These are phyloP conservation scores for Tagetes erecta DNA, from an alignment of 129 eudicot genomes.

Conservation along the genomic window DNA sequence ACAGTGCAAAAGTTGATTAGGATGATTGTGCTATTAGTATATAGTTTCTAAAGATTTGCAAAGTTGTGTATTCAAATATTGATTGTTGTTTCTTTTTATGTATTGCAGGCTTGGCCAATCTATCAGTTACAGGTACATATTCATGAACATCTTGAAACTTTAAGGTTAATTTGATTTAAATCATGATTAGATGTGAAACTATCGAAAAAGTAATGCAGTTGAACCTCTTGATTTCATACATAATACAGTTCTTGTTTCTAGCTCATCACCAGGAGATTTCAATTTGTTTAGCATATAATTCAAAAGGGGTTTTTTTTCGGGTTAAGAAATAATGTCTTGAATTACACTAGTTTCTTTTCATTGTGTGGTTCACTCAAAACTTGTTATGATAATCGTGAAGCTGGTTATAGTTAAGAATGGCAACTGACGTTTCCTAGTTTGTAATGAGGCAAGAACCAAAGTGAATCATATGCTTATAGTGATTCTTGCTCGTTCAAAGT, in stretches of 20 bases:
- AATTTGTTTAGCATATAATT: not conserved
- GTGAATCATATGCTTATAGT: not conserved
- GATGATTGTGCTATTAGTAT: constrained; percentile 5
- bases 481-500: not conserved
- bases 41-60: not conserved
- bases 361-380: not conserved
- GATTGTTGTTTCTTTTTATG: constrained; percentile 11
- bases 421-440: not conserved
- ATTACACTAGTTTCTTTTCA: not conserved
- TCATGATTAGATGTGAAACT: constrained; percentile 31
- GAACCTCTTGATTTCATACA: not conserved
- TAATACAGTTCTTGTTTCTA: not conserved
- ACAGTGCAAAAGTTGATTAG: not conserved
- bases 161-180: not conserved
- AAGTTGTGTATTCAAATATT: constrained; percentile 10
- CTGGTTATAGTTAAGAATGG: not conserved
- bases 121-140: constrained; percentile 69
- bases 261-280: not conserved
- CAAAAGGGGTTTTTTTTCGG: not conserved
- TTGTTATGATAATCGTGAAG: not conserved
- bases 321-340: not conserved
- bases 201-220: not conserved
- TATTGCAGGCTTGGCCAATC: constrained; percentile 85
- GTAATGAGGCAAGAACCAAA: not conserved
- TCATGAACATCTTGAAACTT: constrained; percentile 1